Evolutionary conservation across 306 rosid species (phyloP), one percentile per base, ranked within the genome.

Genomic region (Geum urbanum): DNA sequence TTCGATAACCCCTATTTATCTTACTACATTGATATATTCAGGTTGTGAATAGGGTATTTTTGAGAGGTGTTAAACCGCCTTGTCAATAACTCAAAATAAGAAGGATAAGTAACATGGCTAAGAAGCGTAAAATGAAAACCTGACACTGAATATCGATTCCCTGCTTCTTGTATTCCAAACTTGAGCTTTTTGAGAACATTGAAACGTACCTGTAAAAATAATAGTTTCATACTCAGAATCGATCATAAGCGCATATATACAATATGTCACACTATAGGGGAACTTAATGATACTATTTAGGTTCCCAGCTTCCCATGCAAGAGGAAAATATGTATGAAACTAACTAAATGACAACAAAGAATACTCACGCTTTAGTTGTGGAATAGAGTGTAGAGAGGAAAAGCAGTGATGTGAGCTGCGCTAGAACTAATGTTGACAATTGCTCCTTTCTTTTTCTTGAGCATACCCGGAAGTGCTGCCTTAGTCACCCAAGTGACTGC

Each of bases 311-410:
- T 18, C 22, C 7, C 7, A n/a, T n/a, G n/a, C n/a, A n/a, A n/a
- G 1, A 32, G 14, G 19, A 32, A 22, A 9, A 18, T 35, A 4
- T 13, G 9, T 11, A 63, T 37, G 8, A 43, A 50, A 40, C 0
- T 10, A 11, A 35, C 2, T 11, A 12, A 22, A 32, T 5, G 39
- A 6, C 27, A 56, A 35, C 27, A 5, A 24, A 20, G 52, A 67
- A 49, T 9, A 49, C 86, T 50, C 72, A 89, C 90, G 71, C 80
- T 84, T 89, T 89, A 40, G 96, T 24, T 27, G 96, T 80, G 68
- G 88, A 78, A 73, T 84, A 83, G 50, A 2, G 87, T 41, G 24
- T 52, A 59, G 0, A 89, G 54, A 70, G 96, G 90, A 44, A 64
- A 79, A 4, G 96, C 81, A 51, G 88, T 80, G 66, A 79, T 24